phyloP scores from a whole-genome alignment of 108 stramenopile species.

The Skeletonema potamos region DNA sequence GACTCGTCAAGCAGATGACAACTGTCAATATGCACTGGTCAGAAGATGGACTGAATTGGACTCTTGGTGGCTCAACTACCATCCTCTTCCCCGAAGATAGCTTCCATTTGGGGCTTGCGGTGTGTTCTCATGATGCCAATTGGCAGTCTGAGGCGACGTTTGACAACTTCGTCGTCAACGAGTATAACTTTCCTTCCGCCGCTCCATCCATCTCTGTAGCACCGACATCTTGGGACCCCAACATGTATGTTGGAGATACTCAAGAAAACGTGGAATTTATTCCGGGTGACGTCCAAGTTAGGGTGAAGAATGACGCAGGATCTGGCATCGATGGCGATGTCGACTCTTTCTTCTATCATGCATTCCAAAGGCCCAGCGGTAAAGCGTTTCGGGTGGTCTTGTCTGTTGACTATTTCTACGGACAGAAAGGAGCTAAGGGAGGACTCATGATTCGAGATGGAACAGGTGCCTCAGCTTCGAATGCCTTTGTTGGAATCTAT shows the following conservation, averaged over 20 bases:
- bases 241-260: background rate
- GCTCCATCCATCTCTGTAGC: conserved; percentile 6
- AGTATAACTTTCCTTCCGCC: conserved; percentile 15
- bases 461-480: background rate
- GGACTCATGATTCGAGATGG: background rate
- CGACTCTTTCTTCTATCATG: background rate
- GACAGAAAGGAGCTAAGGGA: background rate
- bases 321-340: background rate
- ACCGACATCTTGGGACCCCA: background rate
- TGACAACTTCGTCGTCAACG: conserved; percentile 9
- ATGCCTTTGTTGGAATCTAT: background rate
- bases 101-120: background rate
- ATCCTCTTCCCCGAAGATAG: background rate
- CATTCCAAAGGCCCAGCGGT: background rate
- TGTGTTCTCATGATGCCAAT: background rate
- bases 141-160: conserved; percentile 17
- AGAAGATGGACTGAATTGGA: background rate
- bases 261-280: background rate
- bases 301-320: background rate
- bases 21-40: background rate
- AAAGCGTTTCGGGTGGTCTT: background rate
- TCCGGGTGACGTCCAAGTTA: background rate
- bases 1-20: background rate
- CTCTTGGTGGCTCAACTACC: background rate
- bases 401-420: background rate